A percentile compares a stretch with the other conserved stretches of the same genome.
Conservation (phyloP, 331 rosid species). For the Cydonia oblonga region DNA sequence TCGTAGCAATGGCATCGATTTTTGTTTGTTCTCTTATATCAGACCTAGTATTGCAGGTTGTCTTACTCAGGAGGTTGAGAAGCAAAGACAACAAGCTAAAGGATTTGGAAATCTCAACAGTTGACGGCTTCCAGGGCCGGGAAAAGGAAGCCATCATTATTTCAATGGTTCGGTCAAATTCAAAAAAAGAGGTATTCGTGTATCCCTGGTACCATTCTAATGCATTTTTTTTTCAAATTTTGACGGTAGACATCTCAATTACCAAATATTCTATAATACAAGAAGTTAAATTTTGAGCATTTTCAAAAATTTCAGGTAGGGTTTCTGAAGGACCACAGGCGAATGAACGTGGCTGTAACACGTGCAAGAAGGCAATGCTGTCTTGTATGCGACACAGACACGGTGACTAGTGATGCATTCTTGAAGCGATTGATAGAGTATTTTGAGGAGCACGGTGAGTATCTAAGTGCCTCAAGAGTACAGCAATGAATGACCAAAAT, state of each 20-base stretch:
- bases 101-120: slow-evolving; percentile 85
- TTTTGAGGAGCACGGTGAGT: slow-evolving; percentile 84
- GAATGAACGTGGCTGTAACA: slow-evolving; percentile 98
- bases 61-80: slow-evolving; percentile 64
- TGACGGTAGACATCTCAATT: background rate
- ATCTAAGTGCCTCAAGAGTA: slow-evolving; percentile 88
- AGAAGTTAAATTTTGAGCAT: background rate
- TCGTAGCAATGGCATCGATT: background rate
- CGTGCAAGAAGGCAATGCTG: slow-evolving; percentile 93
- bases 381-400: slow-evolving; percentile 79
- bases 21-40: background rate
- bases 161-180: slow-evolving; percentile 94
- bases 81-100: slow-evolving; percentile 61
- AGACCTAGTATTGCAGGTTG: slow-evolving; percentile 50
- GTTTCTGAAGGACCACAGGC: slow-evolving; percentile 83
- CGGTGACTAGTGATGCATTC: slow-evolving; percentile 66
- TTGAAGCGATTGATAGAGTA: slow-evolving; percentile 75
- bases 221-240: background rate
- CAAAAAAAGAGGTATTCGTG: slow-evolving; percentile 66
- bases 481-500: slow-evolving; percentile 38
- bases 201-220: slow-evolving; percentile 1
- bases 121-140: slow-evolving; percentile 96
- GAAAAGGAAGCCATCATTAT: slow-evolving; percentile 93
- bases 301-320: slow-evolving; percentile 58
- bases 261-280: background rate